These are phyloP conservation scores for Talaromyces sp. DNA, from an alignment of 2,329 filamentous ascomycete genomes.

Conservation along the genomic window DNA sequence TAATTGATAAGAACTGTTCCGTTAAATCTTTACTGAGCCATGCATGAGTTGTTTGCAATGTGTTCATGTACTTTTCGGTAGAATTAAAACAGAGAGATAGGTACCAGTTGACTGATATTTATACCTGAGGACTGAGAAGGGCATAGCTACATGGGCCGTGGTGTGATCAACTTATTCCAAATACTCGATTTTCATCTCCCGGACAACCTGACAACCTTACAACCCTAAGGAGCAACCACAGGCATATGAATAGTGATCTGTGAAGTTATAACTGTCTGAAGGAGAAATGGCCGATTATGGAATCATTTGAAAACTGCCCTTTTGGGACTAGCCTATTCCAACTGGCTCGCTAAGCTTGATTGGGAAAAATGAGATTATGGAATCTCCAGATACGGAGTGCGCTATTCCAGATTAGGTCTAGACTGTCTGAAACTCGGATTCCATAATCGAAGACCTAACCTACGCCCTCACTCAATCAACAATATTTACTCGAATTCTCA, in stretches of 20 bases:
- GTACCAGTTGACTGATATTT: background rate
- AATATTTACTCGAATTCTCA: background rate
- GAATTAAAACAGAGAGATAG: background rate
- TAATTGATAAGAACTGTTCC: too few relatives aligned
- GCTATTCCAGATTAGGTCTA: background rate
- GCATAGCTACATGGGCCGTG: too few relatives aligned
- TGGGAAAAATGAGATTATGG: background rate
- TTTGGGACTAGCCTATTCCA: background rate
- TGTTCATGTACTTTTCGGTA: background rate
- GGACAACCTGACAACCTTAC: too few relatives aligned
- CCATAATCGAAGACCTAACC: background rate
- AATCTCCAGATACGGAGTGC: background rate
- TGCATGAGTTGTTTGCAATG: background rate
- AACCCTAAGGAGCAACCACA: too few relatives aligned
- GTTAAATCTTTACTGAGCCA: background rate
- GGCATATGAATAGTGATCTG: too few relatives aligned
- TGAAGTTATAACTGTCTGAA: too few relatives aligned
- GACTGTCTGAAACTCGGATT: background rate
- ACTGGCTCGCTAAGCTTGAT: background rate
- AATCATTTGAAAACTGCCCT: background rate
- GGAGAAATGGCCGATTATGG: background rate
- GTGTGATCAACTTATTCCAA: background rate
- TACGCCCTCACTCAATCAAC: background rate
- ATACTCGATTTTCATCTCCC: background rate
- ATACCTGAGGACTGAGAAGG: background rate